A percentile compares a stretch with the other conserved stretches of the same genome.
Conservation (phyloP, 1,284 basidiomycete genomes). For the Sutorius eximius region DNA sequence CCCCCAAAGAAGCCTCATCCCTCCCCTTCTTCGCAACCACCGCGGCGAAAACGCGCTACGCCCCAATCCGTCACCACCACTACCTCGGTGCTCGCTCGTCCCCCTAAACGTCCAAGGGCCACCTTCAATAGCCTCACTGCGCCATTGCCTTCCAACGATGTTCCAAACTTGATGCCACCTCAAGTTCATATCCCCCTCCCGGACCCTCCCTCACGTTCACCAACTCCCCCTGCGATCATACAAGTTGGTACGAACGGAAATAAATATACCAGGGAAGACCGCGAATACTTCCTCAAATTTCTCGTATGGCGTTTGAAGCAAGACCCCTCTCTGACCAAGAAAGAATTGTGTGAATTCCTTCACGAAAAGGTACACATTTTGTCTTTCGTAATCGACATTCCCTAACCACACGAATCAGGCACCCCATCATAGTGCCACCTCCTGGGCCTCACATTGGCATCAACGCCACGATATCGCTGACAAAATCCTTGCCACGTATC, state of each 20-base stretch:
- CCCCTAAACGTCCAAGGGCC: conserved; percentile 34
- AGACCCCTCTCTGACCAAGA: conserved; percentile 51
- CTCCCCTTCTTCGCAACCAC: conserved; percentile 15
- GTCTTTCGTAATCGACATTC: neutral
- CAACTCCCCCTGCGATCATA: conserved; percentile 56
- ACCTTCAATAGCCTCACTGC: conserved; percentile 61
- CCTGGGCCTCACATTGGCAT: conserved; percentile 64
- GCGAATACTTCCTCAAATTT: conserved; percentile 62
- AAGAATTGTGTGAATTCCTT: conserved; percentile 53
- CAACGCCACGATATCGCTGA: conserved; percentile 61
- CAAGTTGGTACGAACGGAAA: conserved; percentile 46
- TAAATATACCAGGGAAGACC: conserved; percentile 64
- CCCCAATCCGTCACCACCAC: conserved; percentile 13
- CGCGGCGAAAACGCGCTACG: conserved; percentile 20
- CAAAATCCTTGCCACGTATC: conserved; percentile 55
- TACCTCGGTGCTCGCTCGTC: conserved; percentile 26
- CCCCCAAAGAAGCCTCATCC: conserved; percentile 16
- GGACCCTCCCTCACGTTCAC: conserved; percentile 62
- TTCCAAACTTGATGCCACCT: conserved; percentile 51
- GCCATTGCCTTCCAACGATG: conserved; percentile 39
- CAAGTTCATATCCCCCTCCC: conserved; percentile 57
- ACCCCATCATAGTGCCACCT: conserved; percentile 56
- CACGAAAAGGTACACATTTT: conserved; percentile 47
- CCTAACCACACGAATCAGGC: conserved; percentile 42
- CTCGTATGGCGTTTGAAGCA: conserved; percentile 57